Conservation (phyloP, 2,329 filamentous ascomycete genomes). For the Lachnellula cervina region DNA sequence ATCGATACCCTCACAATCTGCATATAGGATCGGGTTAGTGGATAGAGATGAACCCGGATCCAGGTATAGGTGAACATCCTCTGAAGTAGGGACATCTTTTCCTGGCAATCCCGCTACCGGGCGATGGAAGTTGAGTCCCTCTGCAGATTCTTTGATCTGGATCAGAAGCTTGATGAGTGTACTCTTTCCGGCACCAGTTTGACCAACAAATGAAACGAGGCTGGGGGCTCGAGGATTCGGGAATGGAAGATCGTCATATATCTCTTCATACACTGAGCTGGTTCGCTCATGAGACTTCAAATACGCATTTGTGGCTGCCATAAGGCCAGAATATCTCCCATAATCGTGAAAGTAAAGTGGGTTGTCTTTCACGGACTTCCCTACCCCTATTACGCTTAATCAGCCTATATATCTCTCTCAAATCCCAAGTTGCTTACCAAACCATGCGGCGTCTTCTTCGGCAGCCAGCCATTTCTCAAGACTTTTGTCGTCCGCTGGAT, state of each 20-base stretch:
- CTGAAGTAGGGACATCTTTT: slow-evolving; percentile 4
- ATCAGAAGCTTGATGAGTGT: slow-evolving; percentile 5
- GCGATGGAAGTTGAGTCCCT: neutral
- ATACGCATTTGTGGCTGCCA: slow-evolving; percentile 23
- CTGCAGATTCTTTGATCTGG: neutral
- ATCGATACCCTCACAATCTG: slow-evolving; percentile 11
- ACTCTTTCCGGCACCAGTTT: slow-evolving; percentile 5
- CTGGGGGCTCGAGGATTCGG: neutral
- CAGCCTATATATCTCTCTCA: neutral
- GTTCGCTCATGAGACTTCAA: slow-evolving; percentile 11
- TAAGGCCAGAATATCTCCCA: slow-evolving; percentile 41
- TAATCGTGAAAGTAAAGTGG: slow-evolving; percentile 36
- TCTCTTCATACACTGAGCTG: slow-evolving; percentile 19
- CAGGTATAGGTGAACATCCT: slow-evolving; percentile 7
- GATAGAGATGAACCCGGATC: neutral
- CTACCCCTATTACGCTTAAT: neutral
- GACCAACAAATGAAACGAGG: neutral
- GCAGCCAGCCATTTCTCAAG: neutral
- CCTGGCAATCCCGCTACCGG: neutral
- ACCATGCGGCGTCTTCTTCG: slow-evolving; percentile 37
- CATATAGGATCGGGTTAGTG: slow-evolving; percentile 1
- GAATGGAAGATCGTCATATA: slow-evolving; percentile 13
- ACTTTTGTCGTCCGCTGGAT: neutral
- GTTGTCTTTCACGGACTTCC: slow-evolving; percentile 9
- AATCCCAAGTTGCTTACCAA: slow-evolving; percentile 28